Conservation (phyloP, 805 yeast species). For the Lachancea fermentati region DNA sequence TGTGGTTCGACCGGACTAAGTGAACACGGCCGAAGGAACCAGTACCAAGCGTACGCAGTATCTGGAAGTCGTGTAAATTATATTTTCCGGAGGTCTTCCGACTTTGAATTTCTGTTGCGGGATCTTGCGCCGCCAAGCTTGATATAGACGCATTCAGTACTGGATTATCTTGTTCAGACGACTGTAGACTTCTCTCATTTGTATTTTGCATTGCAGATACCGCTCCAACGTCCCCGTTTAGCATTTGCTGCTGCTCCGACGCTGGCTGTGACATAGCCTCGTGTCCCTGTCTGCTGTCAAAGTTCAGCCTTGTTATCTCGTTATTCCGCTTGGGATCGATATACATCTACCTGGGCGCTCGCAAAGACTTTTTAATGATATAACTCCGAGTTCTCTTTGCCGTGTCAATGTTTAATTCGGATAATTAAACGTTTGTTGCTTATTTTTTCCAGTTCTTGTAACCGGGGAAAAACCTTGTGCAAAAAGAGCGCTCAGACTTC, state of each 20-base stretch:
- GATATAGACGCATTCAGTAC: background rate
- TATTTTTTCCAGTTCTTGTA: background rate
- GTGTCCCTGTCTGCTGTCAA: conserved; percentile 1
- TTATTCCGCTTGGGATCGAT: conserved; percentile 23
- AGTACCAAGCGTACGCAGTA: conserved; percentile 85
- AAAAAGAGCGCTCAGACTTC: background rate
- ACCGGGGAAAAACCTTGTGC: background rate
- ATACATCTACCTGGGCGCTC: conserved; percentile 13
- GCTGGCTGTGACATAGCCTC: background rate
- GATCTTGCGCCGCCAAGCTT: background rate
- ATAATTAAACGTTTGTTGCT: background rate
- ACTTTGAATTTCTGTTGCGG: background rate
- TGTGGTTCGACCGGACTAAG: conserved; percentile 79
- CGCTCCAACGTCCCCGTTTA: too few species aligned
- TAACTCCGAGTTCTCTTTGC: background rate
- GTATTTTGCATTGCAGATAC: background rate
- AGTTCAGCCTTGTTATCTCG: conserved; percentile 15
- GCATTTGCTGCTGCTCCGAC: conserved; percentile 3
- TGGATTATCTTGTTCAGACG: background rate
- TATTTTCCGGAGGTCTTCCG: conserved; percentile 57
- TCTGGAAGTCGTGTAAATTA: conserved; percentile 70
- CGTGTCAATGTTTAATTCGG: background rate
- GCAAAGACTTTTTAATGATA: background rate
- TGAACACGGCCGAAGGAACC: conserved; percentile 96
- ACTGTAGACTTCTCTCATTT: background rate